Percentiles rank a stretch among this genome's conserved stretches.
phyloP scores from a whole-genome alignment of 176 grass and related monocot genomes.

The Oryza punctata region DNA sequence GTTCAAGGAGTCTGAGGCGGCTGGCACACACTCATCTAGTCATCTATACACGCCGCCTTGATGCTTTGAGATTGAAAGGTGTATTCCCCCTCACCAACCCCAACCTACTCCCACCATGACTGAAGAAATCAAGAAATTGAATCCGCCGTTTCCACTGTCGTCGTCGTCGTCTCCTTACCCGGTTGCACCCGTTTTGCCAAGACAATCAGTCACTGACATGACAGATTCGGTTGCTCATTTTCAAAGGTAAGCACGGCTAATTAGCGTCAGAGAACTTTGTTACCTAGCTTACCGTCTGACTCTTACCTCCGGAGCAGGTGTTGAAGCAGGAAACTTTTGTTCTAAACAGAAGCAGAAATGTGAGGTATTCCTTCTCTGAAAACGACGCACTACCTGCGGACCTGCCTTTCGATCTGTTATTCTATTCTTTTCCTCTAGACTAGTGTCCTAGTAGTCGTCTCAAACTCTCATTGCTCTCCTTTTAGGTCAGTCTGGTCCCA shows the following conservation, averaged over 20 bases:
- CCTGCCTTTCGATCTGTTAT: not conserved
- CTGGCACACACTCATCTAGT: not conserved
- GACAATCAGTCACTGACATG: not conserved
- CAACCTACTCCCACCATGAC: not conserved
- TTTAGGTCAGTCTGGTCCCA: not conserved
- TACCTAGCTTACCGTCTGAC: not conserved
- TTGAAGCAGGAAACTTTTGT: slow-evolving; percentile 1
- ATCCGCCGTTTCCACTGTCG: not conserved
- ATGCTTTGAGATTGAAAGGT: not conserved
- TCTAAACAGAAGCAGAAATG: not conserved
- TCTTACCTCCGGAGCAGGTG: not conserved
- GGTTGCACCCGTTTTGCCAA: not conserved
- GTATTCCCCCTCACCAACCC: not conserved
- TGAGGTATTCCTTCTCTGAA: not conserved
- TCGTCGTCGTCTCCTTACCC: not conserved
- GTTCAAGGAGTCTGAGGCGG: not conserved
- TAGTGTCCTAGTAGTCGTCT: not conserved
- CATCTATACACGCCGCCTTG: not conserved
- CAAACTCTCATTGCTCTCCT: not conserved
- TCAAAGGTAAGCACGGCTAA: not conserved
- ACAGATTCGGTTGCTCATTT: slow-evolving; percentile 7
- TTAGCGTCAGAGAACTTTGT: not conserved
- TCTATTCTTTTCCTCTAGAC: not conserved
- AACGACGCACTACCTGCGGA: not conserved
- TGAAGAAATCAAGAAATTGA: not conserved